Evolutionary conservation across 495 filamentous ascomycete species (phyloP), one percentile per base, ranked within the genome.

Genomic region (Cudoniella acicularis): DNA sequence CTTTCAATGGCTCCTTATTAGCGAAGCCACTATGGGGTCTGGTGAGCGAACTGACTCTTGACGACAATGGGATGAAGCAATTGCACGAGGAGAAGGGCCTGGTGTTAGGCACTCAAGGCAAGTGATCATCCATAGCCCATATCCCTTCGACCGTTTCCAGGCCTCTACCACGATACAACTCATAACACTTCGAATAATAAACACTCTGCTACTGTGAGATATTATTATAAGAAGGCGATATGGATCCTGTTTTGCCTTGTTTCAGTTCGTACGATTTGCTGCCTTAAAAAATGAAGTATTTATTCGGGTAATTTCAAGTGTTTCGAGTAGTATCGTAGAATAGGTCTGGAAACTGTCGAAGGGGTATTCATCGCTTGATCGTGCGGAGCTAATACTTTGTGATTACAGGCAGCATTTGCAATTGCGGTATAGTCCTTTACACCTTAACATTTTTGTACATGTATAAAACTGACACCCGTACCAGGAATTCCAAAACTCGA

Each of bases 41-140:
- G 24, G 21, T 49, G 2, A 50, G 25, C 25, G 43, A 49, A 43
- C 41, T 46, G 36, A 59, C 56, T 45, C 36, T 54, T 3, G 52
- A 54, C 22, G 52, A 60, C 18, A 25, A 60, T 49, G 52, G 57
- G 49, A 47, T 55, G 3, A 60, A 23, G 22, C 36, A 49, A 27
- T 27, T 59, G 56, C 56, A 59, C 16, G 56, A 59, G 56, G 56
- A 59, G 47, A 53, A 52, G 22, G 22, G 8, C n/a, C 49, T 59
- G 18, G 56, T 59, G 3, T 23, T 59, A 49, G 56, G 56, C 16
- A 25, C 13, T 53, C 56, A 59, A 59, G 56, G 56, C 51, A 53
- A 59, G 20, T 47, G 6, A 13, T 47, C 48, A 53, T 52, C 16
- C 27, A 53, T 3, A 23, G 6, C 21, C 25, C 23, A 26, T 50